Conservation (phyloP, 2,329 filamentous ascomycete genomes). For the Emergomyces orientalis region DNA sequence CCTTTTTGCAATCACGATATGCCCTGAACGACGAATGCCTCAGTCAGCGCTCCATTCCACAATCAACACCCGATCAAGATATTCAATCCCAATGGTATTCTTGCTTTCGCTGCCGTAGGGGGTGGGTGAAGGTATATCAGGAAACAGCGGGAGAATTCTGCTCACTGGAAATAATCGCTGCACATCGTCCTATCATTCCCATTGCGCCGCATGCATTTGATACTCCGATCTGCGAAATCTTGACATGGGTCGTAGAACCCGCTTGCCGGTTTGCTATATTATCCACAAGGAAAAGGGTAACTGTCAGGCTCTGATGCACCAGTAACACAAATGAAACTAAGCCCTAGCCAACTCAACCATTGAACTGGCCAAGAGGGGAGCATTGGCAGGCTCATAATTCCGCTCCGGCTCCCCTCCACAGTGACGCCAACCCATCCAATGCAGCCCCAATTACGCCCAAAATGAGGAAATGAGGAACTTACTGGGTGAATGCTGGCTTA, state of each 20-base stretch:
- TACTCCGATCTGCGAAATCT: constrained; percentile 74
- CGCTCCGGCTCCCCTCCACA: neutral
- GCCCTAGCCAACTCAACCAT: neutral
- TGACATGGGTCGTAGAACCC: constrained; percentile 95
- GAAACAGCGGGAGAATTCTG: constrained; percentile 13
- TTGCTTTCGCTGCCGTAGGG: neutral
- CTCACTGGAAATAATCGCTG: constrained; percentile 88
- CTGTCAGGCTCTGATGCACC: constrained; percentile 1
- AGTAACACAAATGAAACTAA: constrained; percentile 9
- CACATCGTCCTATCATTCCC: constrained; percentile 83
- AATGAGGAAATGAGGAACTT: constrained; percentile 20
- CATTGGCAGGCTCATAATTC: neutral
- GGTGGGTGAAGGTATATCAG: neutral
- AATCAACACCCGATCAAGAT: neutral
- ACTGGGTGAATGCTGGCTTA: constrained; percentile 56
- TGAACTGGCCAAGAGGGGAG: neutral
- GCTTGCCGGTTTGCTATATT: constrained; percentile 67
- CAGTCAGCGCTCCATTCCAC: neutral
- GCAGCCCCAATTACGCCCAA: neutral
- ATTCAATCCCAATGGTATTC: constrained; percentile 5
- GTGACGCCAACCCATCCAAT: neutral
- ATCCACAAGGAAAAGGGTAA: neutral
- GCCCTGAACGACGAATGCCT: constrained; percentile 51
- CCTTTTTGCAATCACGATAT: constrained; percentile 89
- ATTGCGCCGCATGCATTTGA: constrained; percentile 83